These are phyloP conservation scores for Phlebopus sp. DNA, from an alignment of 1,284 basidiomycete species.

Conservation along the genomic window DNA sequence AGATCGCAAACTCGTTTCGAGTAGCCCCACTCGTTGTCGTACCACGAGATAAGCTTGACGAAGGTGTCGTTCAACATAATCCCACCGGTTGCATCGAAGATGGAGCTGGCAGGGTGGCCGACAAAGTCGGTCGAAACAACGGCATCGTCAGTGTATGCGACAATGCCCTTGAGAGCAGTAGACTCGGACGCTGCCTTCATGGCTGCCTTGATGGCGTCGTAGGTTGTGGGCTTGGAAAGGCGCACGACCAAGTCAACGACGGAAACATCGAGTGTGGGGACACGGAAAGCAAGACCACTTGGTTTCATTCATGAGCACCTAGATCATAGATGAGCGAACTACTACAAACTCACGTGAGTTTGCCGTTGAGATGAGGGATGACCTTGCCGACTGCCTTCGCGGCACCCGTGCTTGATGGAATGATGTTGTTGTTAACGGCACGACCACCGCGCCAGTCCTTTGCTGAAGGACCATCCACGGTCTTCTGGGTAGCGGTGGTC, in stretches of 20 bases:
- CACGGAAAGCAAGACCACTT: constrained; percentile 95
- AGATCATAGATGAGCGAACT: background rate
- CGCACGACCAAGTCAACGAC: constrained; percentile 98
- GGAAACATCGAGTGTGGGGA: constrained; percentile 95
- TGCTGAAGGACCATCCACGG: constrained; percentile 93
- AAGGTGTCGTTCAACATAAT: constrained; percentile 93
- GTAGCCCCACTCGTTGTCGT: constrained; percentile 98
- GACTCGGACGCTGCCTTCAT: constrained; percentile 83
- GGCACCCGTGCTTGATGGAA: constrained; percentile 98
- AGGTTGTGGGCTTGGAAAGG: constrained; percentile 82
- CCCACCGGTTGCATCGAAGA: constrained; percentile 92
- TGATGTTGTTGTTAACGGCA: constrained; percentile 97
- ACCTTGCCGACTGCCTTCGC: constrained; percentile 99
- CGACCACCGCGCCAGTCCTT: constrained; percentile 98
- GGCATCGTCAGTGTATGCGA: constrained; percentile 94
- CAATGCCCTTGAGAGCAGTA: constrained; percentile 68
- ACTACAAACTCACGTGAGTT: constrained; percentile 56
- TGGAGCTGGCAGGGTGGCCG: constrained; percentile 74
- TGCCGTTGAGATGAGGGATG: constrained; percentile 96
- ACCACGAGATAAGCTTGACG: constrained; percentile 95
- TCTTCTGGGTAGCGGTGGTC: constrained; percentile 98
- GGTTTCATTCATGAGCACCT: background rate
- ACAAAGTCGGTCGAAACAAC: constrained; percentile 96
- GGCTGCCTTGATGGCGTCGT: constrained; percentile 90
- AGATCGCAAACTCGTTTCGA: constrained; percentile 93